phyloP scores from a whole-genome alignment of 768 basidiomycete genomes.

The Lanmaoa rubissima region DNA sequence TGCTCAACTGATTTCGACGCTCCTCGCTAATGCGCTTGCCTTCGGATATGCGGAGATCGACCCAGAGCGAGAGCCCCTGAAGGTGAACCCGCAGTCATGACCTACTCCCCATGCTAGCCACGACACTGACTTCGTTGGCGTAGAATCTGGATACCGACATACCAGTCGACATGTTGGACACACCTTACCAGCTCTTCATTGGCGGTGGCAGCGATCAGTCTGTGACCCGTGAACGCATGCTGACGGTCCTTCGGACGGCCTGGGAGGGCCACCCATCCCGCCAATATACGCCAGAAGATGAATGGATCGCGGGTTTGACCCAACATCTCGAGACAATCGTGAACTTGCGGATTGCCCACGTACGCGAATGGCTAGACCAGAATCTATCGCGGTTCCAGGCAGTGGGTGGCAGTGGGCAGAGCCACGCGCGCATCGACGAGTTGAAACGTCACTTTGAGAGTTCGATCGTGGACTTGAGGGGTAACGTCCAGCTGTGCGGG shows the following conservation, averaged over 20 bases:
- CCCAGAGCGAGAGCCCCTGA: conserved; percentile 48
- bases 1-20: conserved; percentile 39
- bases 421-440: conserved; percentile 44
- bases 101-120: not conserved
- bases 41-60: conserved; percentile 47
- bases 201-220: conserved; percentile 17
- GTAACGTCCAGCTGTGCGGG: conserved; percentile 48
- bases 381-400: conserved; percentile 49
- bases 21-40: conserved; percentile 47
- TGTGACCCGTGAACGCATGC: conserved; percentile 12
- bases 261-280: conserved; percentile 22
- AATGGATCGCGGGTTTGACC: conserved; percentile 41
- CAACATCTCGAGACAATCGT: conserved; percentile 39
- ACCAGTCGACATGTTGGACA: conserved; percentile 38
- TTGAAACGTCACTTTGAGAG: conserved; percentile 45
- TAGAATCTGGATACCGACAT: conserved; percentile 55
- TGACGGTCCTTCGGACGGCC: conserved; percentile 12
- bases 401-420: not conserved
- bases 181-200: conserved; percentile 36
- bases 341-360: conserved; percentile 44
- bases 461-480: conserved; percentile 43
- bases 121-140: not conserved
- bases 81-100: conserved; percentile 32
- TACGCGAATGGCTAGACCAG: conserved; percentile 48
- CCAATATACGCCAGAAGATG: conserved; percentile 21